A percentile compares a stretch with the other conserved stretches of the same genome.
Conservation (phyloP, 129 eudicot genomes). For the Escallonia herrerae region DNA sequence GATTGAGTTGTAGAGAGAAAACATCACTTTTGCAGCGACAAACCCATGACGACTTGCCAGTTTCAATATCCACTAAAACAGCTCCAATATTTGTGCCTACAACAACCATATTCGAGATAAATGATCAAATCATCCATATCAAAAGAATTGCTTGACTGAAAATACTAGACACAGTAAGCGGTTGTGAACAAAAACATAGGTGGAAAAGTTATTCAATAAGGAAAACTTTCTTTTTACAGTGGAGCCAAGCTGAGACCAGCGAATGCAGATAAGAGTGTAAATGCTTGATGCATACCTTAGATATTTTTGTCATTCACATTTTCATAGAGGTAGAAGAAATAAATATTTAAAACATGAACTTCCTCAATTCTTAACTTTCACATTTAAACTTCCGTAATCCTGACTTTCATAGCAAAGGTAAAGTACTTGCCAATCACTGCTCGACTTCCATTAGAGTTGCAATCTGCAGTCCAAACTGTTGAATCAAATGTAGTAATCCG, state of each 20-base stretch:
- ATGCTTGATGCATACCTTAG: no score
- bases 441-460: slow-evolving; percentile 35
- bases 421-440: slow-evolving; percentile 57
- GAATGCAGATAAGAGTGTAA: no score
- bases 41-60: slow-evolving; percentile 43
- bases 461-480: slow-evolving; percentile 81
- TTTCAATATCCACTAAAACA: slow-evolving; percentile 52
- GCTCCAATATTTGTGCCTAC: slow-evolving; percentile 81
- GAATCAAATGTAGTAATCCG: slow-evolving; percentile 36
- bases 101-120: slow-evolving; percentile 11
- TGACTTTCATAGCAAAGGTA: background rate
- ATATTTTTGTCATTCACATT: no score
- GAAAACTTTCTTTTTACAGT: no score
- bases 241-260: no score
- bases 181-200: no score
- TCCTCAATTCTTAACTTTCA: no score
- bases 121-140: background rate
- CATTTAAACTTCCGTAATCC: no score
- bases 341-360: background rate
- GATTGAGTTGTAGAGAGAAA: slow-evolving; percentile 61
- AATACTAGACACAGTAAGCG: no score
- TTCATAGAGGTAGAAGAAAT: no score
- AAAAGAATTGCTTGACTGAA: no score
- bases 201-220: no score
- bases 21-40: slow-evolving; percentile 79